A percentile compares a stretch with the other conserved stretches of the same genome.
Evolutionary conservation across 371 early-diverging fungal species (phyloP).

Genomic region (Rhizopus sp.): DNA sequence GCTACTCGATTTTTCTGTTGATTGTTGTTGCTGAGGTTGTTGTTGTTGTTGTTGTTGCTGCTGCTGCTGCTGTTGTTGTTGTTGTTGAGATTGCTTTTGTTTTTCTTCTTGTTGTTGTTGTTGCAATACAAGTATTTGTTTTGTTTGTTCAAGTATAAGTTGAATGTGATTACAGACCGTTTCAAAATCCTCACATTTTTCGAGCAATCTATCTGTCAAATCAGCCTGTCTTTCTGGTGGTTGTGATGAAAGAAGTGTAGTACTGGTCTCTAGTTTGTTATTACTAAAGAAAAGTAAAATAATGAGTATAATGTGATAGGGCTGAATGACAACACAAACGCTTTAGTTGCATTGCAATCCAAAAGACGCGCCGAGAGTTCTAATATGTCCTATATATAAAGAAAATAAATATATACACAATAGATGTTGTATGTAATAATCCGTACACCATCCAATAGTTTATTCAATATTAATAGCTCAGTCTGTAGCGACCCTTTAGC

Average conservation of each 20-base stretch:
- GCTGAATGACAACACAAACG: background rate
- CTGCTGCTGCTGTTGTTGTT: slow-evolving; percentile 18
- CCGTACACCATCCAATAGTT: slow-evolving; percentile 33
- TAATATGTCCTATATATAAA: slow-evolving; percentile 37
- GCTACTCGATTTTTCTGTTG: slow-evolving; percentile 8
- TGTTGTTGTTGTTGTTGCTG: slow-evolving; percentile 25
- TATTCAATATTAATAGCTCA: slow-evolving; percentile 34
- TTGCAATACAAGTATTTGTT: slow-evolving; percentile 40
- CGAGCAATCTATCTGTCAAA: slow-evolving; percentile 29
- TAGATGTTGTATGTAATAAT: background rate
- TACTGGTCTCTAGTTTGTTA: slow-evolving; percentile 9
- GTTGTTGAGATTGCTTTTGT: slow-evolving; percentile 1
- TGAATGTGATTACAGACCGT: slow-evolving; percentile 52
- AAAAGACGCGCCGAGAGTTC: slow-evolving; percentile 47
- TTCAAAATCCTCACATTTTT: slow-evolving; percentile 50
- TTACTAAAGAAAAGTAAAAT: background rate
- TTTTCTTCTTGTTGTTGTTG: slow-evolving; percentile 22
- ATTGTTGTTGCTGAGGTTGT: slow-evolving; percentile 20
- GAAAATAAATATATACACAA: background rate
- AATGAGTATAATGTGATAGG: background rate
- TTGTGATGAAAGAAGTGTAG: slow-evolving; percentile 17
- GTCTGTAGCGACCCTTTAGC: slow-evolving; percentile 40
- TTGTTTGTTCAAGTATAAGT: slow-evolving; percentile 46
- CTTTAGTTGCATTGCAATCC: slow-evolving; percentile 9
- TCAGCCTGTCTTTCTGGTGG: slow-evolving; percentile 13